Percentiles rank a stretch among this genome's conserved stretches.
phyloP scores from a whole-genome alignment of 345 rosid genomes.

The Sonneratia alba region DNA sequence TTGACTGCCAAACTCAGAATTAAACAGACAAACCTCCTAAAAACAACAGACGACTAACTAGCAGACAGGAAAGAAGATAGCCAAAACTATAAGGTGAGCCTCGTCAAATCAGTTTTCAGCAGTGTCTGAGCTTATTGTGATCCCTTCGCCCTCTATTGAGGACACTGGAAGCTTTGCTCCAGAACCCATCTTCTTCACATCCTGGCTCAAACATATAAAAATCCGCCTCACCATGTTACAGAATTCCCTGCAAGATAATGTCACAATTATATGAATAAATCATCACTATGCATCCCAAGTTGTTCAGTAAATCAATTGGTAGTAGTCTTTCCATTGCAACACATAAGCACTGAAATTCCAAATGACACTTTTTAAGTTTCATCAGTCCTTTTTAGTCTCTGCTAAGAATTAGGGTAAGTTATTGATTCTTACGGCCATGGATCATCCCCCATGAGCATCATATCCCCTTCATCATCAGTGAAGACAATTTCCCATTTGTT shows the following conservation, averaged over 20 bases:
- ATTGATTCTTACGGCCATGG: slow-evolving; percentile 76
- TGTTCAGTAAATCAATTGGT: not conserved
- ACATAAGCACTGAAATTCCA: not conserved
- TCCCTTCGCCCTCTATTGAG: slow-evolving; percentile 47
- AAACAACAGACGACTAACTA: slow-evolving; percentile 6
- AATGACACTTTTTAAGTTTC: not conserved
- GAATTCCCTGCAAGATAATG: slow-evolving; percentile 56
- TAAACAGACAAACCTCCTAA: slow-evolving; percentile 5
- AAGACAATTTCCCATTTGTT: slow-evolving; percentile 80
- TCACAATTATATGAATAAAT: not conserved
- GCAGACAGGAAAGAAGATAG: not conserved
- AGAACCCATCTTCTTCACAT: slow-evolving; percentile 62
- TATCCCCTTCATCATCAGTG: slow-evolving; percentile 88
- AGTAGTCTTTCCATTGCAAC: not conserved
- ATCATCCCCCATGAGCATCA: slow-evolving; percentile 95
- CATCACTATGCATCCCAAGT: not conserved
- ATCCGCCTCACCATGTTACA: slow-evolving; percentile 85
- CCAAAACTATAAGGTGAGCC: not conserved
- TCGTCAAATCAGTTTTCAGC: slow-evolving; percentile 27
- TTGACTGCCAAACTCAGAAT: not conserved
- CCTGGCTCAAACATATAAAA: slow-evolving; percentile 66
- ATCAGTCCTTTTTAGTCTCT: not conserved
- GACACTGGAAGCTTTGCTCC: slow-evolving; percentile 40
- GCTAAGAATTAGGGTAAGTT: not conserved
- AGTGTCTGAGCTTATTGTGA: slow-evolving; percentile 40